Evolutionary conservation across 2,329 filamentous ascomycete genomes (phyloP), one percentile per base, ranked within the genome.

Genomic region (Hypoxylon sp.): DNA sequence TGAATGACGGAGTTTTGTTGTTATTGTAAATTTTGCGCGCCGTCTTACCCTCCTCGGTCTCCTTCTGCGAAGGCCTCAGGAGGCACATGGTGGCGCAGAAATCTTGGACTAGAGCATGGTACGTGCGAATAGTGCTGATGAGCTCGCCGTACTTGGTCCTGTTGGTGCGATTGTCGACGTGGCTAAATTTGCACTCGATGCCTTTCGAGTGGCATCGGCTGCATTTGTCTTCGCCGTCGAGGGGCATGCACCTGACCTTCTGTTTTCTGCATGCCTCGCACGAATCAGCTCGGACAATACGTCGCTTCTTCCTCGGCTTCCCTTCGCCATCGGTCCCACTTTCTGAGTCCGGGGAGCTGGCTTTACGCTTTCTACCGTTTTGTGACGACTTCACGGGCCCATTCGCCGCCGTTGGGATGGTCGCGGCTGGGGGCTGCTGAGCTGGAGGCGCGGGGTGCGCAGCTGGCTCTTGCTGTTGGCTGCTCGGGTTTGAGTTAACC

Each of bases 101-200:
- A 7, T 54, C 57, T n/a, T 24, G 28, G 16, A 61, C 32, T 16
- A 54, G 22, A 7, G 11, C 49, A 20, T 48, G 57, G 24, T 49
- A 36, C 3, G n/a, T 22, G 6, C 20, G 30, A 24, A 60, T 20
- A 28, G 28, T 12, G 3, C 30, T 3, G 26, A 4, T 1, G n/a
- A 59, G 54, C 33, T 64, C 55, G 8, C 30, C 28, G 8, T n/a
- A 11, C n/a, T 36, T 48, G 26, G 42, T 18, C 42, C 18, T 49
- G 38, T 55, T 64, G 28, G 49, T 53, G 11, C 46, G 33, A 3
- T 61, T 57, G 18, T 61, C 53, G 28, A 40, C 20, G 26, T 28
- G 32, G 26, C 5, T 52, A 11, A 22, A 3, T 8, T 46, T 16
- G 16, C 48, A 57, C n/a, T 30, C n/a, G 7, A 38, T 9, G 22